Evolutionary conservation across 140 eudicot genomes (phyloP), one percentile per base, ranked within the genome.

Genomic region (Anethum foeniculum): DNA sequence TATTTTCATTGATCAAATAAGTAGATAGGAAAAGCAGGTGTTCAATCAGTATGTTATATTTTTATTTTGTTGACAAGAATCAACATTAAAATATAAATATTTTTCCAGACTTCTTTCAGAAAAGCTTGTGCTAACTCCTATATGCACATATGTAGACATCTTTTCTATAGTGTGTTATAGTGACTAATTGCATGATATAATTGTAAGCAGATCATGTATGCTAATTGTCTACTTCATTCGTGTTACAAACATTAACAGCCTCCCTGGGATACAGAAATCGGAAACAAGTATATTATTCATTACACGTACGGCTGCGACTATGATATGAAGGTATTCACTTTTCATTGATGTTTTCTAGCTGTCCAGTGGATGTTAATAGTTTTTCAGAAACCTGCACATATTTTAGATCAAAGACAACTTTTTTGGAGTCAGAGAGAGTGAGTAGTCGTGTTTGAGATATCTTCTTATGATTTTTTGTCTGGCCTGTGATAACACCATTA

Each of bases 281-380:
- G 94, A 74, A 84, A 91, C 77, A 85, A 91, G 80, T 96, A 52
- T 82, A 89, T 96, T 80, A 96, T 96, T 80, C 99, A 96, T 81
- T 96, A 96, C 86, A 96, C 99, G 5, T 96, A 96, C 48, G 99
- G 99, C 73, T 96, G 99, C 46, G 99, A 96, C 83, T 96, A 96
- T 52, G 94, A 93, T 86, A 69, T 96, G 91, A 79, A 96, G 97
- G 99, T 96, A 90, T 52, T 67, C 83, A 38, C 39, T 18, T 30
- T 9, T 47, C 64, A 47, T 15, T 14, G 14, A 75, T 48, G 65
- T 36, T 7, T 30, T 27, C 14, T 38, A 8, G 44, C 39, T 39
- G 38, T 56, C 46, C 38, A 14, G 65, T 19, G 49, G 62, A 76
- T 41, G 30, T 14, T 47, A 14, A 5, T 14, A 75, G 11, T 75